Conservation (phyloP, 345 rosid genomes). For the Conringia planisiliqua region DNA sequence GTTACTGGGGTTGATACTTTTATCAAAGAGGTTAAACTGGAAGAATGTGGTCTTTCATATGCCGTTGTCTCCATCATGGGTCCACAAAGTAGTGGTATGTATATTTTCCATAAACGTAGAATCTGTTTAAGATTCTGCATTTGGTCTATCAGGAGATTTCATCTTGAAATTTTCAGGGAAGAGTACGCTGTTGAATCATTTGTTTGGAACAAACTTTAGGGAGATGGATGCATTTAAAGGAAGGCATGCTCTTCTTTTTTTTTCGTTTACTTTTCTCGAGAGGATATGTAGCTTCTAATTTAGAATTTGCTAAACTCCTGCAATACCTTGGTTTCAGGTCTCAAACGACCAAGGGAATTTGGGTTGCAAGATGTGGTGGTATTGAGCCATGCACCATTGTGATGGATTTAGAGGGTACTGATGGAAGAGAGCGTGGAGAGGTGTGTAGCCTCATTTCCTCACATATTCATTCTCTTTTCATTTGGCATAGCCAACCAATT, state of each 20-base stretch:
- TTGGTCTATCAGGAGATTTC: too few species aligned
- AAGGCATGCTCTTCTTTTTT: slow-evolving; percentile 50
- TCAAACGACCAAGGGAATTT: slow-evolving; percentile 97
- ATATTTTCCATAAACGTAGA: background rate
- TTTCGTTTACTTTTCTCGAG: slow-evolving; percentile 9
- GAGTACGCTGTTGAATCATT: slow-evolving; percentile 88
- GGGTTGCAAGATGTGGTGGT: slow-evolving; percentile 85
- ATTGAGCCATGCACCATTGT: slow-evolving; percentile 93
- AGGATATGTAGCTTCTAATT: slow-evolving; percentile 13
- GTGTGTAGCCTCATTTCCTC: slow-evolving; percentile 41
- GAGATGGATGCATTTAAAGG: slow-evolving; percentile 99
- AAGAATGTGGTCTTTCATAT: slow-evolving; percentile 88
- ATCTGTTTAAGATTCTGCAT: background rate
- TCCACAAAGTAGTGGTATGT: slow-evolving; percentile 98
- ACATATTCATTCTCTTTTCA: background rate
- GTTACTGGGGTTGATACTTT: slow-evolving; percentile 62
- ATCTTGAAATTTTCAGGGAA: slow-evolving; percentile 80
- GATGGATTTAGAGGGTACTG: slow-evolving; percentile 99
- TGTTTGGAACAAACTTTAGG: slow-evolving; percentile 85
- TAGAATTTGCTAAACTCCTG: background rate
- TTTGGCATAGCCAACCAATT: too few species aligned
- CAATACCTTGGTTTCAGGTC: slow-evolving; percentile 48
- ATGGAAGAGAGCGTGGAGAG: slow-evolving; percentile 99
- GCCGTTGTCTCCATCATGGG: slow-evolving; percentile 98
- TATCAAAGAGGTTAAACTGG: slow-evolving; percentile 68